Percentiles rank a stretch among this genome's conserved stretches.
Conservation (phyloP, 2,329 filamentous ascomycete genomes). For the Cladosporium sp. region DNA sequence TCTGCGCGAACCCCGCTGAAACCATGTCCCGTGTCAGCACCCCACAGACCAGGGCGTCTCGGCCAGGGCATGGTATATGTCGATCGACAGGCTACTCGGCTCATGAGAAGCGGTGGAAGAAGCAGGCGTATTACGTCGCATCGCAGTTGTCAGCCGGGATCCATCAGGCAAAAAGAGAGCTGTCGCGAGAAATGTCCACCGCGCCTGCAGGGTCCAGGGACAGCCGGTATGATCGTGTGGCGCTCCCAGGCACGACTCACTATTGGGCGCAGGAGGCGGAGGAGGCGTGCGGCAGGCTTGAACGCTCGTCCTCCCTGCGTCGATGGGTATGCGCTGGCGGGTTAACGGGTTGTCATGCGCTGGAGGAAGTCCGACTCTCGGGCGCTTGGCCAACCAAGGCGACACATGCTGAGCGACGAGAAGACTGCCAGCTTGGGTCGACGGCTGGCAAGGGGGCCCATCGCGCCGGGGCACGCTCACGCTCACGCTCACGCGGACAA, state of each 20-base stretch:
- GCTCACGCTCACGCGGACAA: slow-evolving; percentile 9
- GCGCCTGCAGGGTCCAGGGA: slow-evolving; percentile 10
- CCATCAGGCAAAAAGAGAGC: slow-evolving; percentile 5
- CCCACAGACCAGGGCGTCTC: slow-evolving; percentile 14
- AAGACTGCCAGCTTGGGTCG: slow-evolving; percentile 3
- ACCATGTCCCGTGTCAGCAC: slow-evolving; percentile 15
- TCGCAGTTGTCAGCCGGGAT: slow-evolving; percentile 12
- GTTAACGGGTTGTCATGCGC: slow-evolving; percentile 14
- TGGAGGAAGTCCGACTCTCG: not conserved
- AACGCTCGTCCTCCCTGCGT: slow-evolving; percentile 5
- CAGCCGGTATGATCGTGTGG: slow-evolving; percentile 16
- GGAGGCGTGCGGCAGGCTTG: slow-evolving; percentile 8
- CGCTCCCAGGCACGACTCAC: slow-evolving; percentile 13
- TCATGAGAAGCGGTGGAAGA: slow-evolving; percentile 6
- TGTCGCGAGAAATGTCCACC: not conserved
- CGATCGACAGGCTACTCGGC: slow-evolving; percentile 9
- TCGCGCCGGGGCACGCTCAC: not conserved
- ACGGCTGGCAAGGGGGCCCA: not conserved
- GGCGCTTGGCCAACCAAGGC: not conserved
- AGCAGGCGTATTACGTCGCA: slow-evolving; percentile 9
- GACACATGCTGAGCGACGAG: not conserved
- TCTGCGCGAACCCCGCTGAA: slow-evolving; percentile 17
- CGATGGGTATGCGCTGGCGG: slow-evolving; percentile 15
- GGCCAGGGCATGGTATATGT: slow-evolving; percentile 6
- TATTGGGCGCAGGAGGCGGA: slow-evolving; percentile 11